Evolutionary conservation across 352 stramenopile species (phyloP), one percentile per base, ranked within the genome.

Genomic region (Phytopythium helicoides): DNA sequence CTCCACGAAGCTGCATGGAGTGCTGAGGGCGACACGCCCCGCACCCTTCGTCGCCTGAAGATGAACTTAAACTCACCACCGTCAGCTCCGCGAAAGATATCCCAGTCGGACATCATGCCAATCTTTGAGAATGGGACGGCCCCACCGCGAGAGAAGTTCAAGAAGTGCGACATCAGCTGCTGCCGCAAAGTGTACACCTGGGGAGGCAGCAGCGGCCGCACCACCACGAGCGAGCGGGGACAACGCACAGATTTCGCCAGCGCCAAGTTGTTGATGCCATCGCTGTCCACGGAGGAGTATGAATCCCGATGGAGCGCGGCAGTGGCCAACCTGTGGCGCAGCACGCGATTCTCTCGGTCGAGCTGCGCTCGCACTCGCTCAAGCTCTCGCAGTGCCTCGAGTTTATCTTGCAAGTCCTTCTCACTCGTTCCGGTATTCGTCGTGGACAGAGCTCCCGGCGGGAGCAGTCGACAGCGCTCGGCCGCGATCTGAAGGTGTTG

Each of bases 301-400:
- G 35, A 14, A 9, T 26, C 28, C 47, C 26, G 5, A 14, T n/a
- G 4, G 47, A 22, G 16, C 5, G 23, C 33, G 5, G 28, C 31
- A 23, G 34, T 36, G 42, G 42, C 42, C 22, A 37, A 31, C 21
- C 25, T 45, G 35, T 54, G 22, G 10, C 23, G 36, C 23, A 47
- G 36, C 23, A 19, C 23, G n/a, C n/a, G 22, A 9, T 47, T 55
- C 36, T 55, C 36, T 23, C 39, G 28, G 23, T 55, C 36, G 16
- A 55, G 25, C 37, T 46, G 28, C 22, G 3, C 25, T 25, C 48
- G 48, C 37, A 47, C 36, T 21, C 48, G 38, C 16, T 55, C 48
- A 7, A 54, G 23, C 25, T 54, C 36, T 10, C 26, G 26, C 23
- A 55, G 36, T 23, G 16, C 11, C 15, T 8, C 22, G 3, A 46